These are phyloP conservation scores for Myriosclerotinia scirpicola DNA, from an alignment of 2,329 filamentous ascomycete species.

Conservation along the genomic window DNA sequence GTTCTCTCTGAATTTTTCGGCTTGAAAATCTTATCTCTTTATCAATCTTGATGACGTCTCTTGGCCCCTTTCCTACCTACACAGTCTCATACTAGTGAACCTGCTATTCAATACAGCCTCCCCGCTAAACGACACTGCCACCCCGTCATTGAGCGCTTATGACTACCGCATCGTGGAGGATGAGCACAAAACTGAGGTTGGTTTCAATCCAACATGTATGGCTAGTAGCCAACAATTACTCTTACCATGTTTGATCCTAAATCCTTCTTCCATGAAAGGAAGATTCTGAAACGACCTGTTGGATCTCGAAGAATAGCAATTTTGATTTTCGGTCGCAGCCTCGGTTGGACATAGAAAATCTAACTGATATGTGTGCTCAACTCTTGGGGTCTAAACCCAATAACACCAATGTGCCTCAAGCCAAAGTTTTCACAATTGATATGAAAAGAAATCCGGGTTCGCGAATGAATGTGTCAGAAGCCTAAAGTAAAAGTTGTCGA, in stretches of 20 bases:
- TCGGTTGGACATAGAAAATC: neutral
- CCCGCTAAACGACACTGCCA: neutral
- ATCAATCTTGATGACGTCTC: no score
- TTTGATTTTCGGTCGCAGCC: neutral
- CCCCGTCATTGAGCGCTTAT: neutral
- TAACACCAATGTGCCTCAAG: neutral
- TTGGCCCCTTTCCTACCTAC: no score
- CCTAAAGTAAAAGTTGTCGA: neutral
- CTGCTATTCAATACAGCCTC: no score
- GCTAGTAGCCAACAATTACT: neutral
- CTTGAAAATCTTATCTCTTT: no score
- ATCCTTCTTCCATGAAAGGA: conserved; percentile 2
- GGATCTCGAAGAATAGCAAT: neutral
- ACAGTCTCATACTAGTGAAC: neutral
- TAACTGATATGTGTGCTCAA: neutral
- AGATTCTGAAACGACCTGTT: conserved; percentile 4
- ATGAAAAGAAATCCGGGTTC: neutral
- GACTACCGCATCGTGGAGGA: neutral
- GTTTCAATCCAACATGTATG: neutral
- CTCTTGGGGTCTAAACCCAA: neutral
- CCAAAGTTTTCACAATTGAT: neutral
- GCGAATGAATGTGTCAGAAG: neutral
- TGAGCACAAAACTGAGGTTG: neutral
- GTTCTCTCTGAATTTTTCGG: no score
- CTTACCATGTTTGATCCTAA: neutral